Evolutionary conservation across 75 land plant species (phyloP).

Genomic region (Sequoiadendron giganteum): DNA sequence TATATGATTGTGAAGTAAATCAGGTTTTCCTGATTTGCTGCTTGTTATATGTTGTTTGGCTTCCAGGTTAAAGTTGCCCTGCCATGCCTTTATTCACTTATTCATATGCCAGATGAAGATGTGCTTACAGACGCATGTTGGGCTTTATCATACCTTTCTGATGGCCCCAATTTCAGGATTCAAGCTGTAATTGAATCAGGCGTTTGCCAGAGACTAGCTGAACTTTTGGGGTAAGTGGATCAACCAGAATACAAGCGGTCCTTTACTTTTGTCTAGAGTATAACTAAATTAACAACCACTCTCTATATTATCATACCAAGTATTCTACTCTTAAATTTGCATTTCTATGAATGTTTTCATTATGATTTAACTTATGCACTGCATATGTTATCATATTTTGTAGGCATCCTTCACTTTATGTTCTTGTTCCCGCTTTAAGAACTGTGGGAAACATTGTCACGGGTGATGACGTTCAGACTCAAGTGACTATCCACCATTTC

Average conservation of each 20-base stretch:
- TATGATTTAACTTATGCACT: background rate
- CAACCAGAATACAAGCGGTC: background rate
- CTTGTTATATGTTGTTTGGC: background rate
- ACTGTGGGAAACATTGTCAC: slow-evolving; percentile 77
- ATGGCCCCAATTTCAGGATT: slow-evolving; percentile 35
- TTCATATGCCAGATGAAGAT: slow-evolving; percentile 34
- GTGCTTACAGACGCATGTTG: slow-evolving; percentile 52
- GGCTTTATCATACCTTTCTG: slow-evolving; percentile 48
- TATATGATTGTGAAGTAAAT: background rate
- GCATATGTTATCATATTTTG: background rate
- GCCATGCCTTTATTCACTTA: slow-evolving; percentile 27
- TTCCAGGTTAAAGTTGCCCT: slow-evolving; percentile 36
- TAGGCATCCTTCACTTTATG: slow-evolving; percentile 67
- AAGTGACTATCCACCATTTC: slow-evolving; percentile 30
- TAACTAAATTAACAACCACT: background rate
- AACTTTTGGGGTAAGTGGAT: slow-evolving; percentile 19
- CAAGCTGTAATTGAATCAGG: slow-evolving; percentile 44
- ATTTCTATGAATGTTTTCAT: background rate
- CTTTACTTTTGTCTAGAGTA: background rate
- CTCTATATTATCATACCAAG: background rate
- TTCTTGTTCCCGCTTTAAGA: slow-evolving; percentile 51
- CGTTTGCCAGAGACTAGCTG: slow-evolving; percentile 15
- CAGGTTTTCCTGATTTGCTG: background rate
- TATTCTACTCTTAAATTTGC: background rate
- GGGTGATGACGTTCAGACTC: slow-evolving; percentile 78